phyloP scores from a whole-genome alignment of 495 filamentous ascomycete genomes.

The Neurospora sp. region DNA sequence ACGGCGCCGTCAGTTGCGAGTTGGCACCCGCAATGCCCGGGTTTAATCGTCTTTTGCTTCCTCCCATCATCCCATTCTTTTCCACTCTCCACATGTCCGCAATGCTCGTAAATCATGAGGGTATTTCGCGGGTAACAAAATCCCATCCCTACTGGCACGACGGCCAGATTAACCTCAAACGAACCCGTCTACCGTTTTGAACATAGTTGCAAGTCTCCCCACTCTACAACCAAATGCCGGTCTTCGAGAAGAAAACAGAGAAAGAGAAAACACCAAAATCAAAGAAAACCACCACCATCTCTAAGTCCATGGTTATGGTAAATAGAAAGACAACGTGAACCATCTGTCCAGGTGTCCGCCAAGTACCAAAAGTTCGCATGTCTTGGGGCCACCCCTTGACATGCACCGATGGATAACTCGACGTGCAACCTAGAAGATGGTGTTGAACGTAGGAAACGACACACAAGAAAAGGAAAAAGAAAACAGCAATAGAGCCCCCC shows the following conservation, averaged over 20 bases:
- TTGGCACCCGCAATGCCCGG: background rate
- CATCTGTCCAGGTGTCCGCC: background rate
- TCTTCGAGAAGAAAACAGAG: background rate
- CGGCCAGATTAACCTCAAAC: background rate
- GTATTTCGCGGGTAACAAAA: slow-evolving; percentile 1
- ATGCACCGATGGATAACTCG: background rate
- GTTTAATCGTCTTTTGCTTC: background rate
- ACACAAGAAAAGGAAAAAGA: slow-evolving; percentile 1
- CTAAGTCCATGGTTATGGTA: background rate
- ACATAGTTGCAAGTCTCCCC: background rate
- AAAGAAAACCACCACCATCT: background rate
- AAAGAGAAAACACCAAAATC: background rate
- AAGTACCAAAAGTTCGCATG: background rate
- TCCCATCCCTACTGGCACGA: background rate
- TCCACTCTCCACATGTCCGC: background rate
- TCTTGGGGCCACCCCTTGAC: background rate
- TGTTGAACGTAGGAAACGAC: background rate
- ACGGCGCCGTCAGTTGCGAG: background rate
- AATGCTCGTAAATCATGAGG: slow-evolving; percentile 4
- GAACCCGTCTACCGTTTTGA: background rate
- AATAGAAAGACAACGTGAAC: background rate
- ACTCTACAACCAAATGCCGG: background rate
- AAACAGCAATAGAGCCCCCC: slow-evolving; percentile 9
- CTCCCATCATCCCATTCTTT: background rate
- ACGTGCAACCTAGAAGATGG: background rate